phyloP scores from a whole-genome alignment of 2,329 filamentous ascomycete species.

The Diaporthe vaccinii region DNA sequence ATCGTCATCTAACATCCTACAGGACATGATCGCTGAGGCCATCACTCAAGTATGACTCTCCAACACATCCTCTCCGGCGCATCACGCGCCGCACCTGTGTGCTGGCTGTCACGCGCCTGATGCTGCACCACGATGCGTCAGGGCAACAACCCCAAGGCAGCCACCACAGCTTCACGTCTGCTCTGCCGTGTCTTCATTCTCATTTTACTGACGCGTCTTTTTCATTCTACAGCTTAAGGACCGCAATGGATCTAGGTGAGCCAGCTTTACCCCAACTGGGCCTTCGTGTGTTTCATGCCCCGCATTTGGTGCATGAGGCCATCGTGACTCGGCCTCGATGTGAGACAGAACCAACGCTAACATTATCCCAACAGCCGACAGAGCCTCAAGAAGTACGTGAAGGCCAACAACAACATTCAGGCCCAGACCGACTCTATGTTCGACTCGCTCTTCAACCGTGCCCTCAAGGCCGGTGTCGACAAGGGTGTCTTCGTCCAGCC shows the following conservation, averaged over 20 bases:
- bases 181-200: background rate
- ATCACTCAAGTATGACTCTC: constrained; percentile 69
- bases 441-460: constrained; percentile 86
- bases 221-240: constrained; percentile 67
- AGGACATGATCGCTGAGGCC: constrained; percentile 75
- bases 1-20: constrained; percentile 52
- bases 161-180: constrained; percentile 16
- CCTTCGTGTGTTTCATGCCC: constrained; percentile 40
- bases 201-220: constrained; percentile 56
- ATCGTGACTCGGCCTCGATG: constrained; percentile 37
- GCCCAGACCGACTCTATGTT: constrained; percentile 67
- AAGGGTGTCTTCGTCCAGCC: constrained; percentile 90
- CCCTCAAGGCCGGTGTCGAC: constrained; percentile 84
- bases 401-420: constrained; percentile 64
- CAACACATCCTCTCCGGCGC: constrained; percentile 54
- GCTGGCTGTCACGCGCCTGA: constrained; percentile 29
- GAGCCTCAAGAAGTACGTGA: constrained; percentile 73
- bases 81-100: constrained; percentile 46
- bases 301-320: constrained; percentile 41
- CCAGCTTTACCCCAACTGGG: constrained; percentile 31
- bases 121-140: constrained; percentile 11
- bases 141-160: constrained; percentile 1
- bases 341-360: constrained; percentile 47
- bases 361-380: constrained; percentile 60
- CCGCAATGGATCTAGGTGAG: constrained; percentile 69